phyloP scores from a whole-genome alignment of 192 early-diverging fungal genomes.

The Coemansia sp. region DNA sequence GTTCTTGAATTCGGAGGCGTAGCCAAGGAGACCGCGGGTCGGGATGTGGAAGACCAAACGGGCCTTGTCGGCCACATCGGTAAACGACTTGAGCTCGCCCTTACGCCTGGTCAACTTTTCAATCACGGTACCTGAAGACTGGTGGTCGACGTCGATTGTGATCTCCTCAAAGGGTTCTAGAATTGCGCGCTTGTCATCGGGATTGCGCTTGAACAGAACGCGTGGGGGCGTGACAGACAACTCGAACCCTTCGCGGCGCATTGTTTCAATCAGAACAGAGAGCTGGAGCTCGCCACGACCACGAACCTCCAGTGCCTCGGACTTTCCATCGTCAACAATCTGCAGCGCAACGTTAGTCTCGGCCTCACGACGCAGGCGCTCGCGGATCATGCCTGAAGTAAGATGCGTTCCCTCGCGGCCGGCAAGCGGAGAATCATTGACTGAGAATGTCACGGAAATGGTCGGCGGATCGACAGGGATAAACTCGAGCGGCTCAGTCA shows the following conservation, averaged over 20 bases:
- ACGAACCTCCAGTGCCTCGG: constrained; percentile 76
- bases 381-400: constrained; percentile 76
- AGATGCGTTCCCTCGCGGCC: constrained; percentile 74
- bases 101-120: constrained; percentile 83
- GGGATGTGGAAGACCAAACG: constrained; percentile 77
- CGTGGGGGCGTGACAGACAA: constrained; percentile 76
- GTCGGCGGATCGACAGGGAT: constrained; percentile 82
- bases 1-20: constrained; percentile 85
- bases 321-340: constrained; percentile 63
- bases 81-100: constrained; percentile 74
- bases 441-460: constrained; percentile 80
- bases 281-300: constrained; percentile 89
- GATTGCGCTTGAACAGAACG: constrained; percentile 71
- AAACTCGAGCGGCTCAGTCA: constrained; percentile 62
- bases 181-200: constrained; percentile 52
- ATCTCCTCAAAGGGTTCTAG: constrained; percentile 84
- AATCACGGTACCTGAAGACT: constrained; percentile 71
- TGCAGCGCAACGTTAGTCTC: constrained; percentile 82
- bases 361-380: constrained; percentile 70
- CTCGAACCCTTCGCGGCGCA: constrained; percentile 87
- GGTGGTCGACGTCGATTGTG: constrained; percentile 74
- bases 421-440: constrained; percentile 84
- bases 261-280: constrained; percentile 83
- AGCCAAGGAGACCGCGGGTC: constrained; percentile 78
- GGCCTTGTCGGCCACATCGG: constrained; percentile 68